Evolutionary conservation across 2,329 filamentous ascomycete genomes (phyloP).

Genomic region (Knoxdaviesia capensis): DNA sequence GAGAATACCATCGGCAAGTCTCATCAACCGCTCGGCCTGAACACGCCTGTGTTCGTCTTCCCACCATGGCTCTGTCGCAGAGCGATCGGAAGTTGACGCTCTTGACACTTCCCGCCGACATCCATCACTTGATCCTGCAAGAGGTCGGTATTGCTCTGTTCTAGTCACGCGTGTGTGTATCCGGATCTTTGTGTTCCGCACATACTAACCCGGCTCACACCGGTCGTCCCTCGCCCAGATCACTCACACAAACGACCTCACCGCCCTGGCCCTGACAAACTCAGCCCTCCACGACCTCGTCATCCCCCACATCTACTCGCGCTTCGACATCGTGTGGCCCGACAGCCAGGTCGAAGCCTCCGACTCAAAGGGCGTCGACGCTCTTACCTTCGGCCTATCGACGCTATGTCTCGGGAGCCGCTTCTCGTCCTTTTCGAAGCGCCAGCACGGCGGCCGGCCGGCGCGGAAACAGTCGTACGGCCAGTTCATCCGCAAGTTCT

Average conservation of each 20-base stretch:
- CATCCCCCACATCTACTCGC: slow-evolving; percentile 62
- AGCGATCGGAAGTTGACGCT: slow-evolving; percentile 25
- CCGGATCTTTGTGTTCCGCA: no score
- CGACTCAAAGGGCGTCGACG: slow-evolving; percentile 56
- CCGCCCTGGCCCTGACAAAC: slow-evolving; percentile 57
- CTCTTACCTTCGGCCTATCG: slow-evolving; percentile 62
- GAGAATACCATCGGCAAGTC: background rate
- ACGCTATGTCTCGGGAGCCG: slow-evolving; percentile 51
- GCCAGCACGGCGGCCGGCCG: background rate
- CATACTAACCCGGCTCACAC: slow-evolving; percentile 1
- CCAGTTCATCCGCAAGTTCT: slow-evolving; percentile 63
- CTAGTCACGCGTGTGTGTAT: background rate
- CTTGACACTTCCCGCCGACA: slow-evolving; percentile 58
- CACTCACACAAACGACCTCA: slow-evolving; percentile 65
- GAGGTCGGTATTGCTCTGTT: slow-evolving; percentile 30
- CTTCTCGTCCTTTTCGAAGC: background rate
- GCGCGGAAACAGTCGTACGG: slow-evolving; percentile 46
- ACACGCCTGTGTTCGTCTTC: no score
- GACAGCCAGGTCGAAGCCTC: slow-evolving; percentile 44
- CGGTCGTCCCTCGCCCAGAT: slow-evolving; percentile 25
- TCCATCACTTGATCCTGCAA: slow-evolving; percentile 60
- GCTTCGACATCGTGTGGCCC: slow-evolving; percentile 79
- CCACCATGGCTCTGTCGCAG: background rate
- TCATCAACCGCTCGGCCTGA: no score
- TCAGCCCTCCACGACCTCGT: slow-evolving; percentile 57